Base-by-base conservation (phyloP, 495 filamentous ascomycete species). In the Trichoderma orchidacearum region DNA sequence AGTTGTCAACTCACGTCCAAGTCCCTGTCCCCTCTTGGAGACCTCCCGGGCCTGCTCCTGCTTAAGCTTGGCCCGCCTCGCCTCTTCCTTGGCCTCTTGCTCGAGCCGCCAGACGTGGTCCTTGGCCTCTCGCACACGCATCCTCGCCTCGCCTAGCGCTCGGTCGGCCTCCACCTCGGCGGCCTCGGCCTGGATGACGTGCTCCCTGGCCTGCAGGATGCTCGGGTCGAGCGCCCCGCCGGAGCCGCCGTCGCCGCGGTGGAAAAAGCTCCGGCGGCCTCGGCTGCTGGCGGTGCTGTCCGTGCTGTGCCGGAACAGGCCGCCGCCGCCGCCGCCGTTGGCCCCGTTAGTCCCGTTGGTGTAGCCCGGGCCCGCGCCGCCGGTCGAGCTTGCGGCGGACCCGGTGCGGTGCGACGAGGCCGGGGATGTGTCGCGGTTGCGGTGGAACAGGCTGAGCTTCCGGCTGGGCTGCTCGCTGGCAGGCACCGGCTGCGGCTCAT, bases 81-180 rank as follows among this genome's bases (percentile, higher is more conserved):
- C 72, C 72, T 85, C 80, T 64, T 85, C 81, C 54, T 74, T 71
- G 0, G 82, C 83, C 68, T 85, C 84, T 31, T 72, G 67, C 68
- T 86, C 84, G 6, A 87, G 67, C 18, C 68, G 66, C 70, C 75
- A 80, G 7, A 85, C 80, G 57, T 86, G 79, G 30, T 82, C 81
- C 55, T 75, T 71, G 1, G 83, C 83, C 53, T 83, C 75, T 45
- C 75, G 75, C 13, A 85, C 82, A 4, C 79, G 77, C 45, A 69
- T 64, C 51, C 76, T 73, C 0, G 82, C 80, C 0, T 73, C 72
- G 12, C 77, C 66, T 21, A 87, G 63, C 3, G 83, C 84, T 5
- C 75, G 70, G 54, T 85, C 83, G 4, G 84, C 84, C 13, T 85
- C 80, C 8, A 70, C 66, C 68, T 87, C 82, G 15, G 81, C 80